phyloP scores from a whole-genome alignment of 805 yeast genomes.

The Candida odintsovae region DNA sequence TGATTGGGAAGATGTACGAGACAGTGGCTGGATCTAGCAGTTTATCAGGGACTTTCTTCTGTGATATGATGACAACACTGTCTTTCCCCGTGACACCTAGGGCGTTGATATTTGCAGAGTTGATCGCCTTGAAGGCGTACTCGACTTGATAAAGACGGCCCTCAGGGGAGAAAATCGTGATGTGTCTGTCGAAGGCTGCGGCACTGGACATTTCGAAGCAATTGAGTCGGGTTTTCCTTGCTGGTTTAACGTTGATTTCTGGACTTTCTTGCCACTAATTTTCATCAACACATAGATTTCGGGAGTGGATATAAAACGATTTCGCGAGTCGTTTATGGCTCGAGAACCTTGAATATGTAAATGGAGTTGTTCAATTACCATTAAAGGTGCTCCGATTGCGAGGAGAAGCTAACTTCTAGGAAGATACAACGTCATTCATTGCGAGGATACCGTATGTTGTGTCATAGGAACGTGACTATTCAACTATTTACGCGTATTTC shows the following conservation, averaged over 20 bases:
- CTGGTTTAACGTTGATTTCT: neutral
- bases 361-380: neutral
- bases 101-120: conserved; percentile 85
- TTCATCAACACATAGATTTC: neutral
- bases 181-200: conserved; percentile 99
- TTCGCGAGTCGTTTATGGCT: neutral
- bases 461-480: no score
- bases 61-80: conserved; percentile 83
- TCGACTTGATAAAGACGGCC: conserved; percentile 97
- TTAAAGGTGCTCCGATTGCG: neutral
- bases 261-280: neutral
- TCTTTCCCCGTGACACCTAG: conserved; percentile 84
- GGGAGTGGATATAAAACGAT: neutral
- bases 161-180: conserved; percentile 97
- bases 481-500: no score
- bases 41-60: conserved; percentile 95
- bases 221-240: neutral
- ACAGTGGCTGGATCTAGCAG: conserved; percentile 84
- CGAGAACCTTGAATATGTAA: no score
- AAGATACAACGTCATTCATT: no score
- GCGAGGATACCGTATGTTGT: no score
- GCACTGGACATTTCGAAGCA: conserved; percentile 35
- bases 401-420: no score
- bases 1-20: conserved; percentile 76
- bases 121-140: conserved; percentile 96